Percentiles rank a stretch among this genome's conserved stretches.
Evolutionary conservation across 75 land plant species (phyloP).

Genomic region (Sequoiadendron giganteum): DNA sequence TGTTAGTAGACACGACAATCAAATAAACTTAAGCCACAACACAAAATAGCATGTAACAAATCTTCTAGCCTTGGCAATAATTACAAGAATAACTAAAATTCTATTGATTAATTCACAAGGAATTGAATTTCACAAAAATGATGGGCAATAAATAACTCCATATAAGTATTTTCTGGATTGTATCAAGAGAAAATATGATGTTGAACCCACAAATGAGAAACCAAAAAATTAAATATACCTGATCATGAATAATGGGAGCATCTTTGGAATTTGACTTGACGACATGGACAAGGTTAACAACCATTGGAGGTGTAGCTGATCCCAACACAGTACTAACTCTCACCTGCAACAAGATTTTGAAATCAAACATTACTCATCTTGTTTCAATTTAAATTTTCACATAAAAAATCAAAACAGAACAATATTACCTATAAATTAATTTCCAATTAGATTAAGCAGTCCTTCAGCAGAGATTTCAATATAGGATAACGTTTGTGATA

Average conservation of each 20-base stretch:
- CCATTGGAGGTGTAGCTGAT: slow-evolving; percentile 48
- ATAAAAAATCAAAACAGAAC: not conserved
- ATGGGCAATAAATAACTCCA: not conserved
- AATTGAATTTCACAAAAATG: not conserved
- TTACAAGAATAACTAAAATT: not conserved
- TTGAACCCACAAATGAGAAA: not conserved
- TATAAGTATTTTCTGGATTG: not conserved
- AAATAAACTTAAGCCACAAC: not conserved
- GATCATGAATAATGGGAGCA: slow-evolving; percentile 24
- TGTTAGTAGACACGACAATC: not conserved
- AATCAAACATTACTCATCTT: slow-evolving; percentile 5
- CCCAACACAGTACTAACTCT: slow-evolving; percentile 59
- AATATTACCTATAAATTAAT: not conserved
- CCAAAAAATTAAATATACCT: slow-evolving; percentile 23
- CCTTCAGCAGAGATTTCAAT: not conserved
- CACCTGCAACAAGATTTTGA: slow-evolving; percentile 37
- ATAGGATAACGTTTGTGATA: not conserved
- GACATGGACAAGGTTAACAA: slow-evolving; percentile 49
- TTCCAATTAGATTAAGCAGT: not conserved
- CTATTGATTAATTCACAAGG: not conserved
- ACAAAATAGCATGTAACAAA: not conserved
- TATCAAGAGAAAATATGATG: not conserved
- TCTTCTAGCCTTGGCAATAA: not conserved
- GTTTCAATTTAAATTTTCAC: not conserved
- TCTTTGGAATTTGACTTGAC: slow-evolving; percentile 31